Conservation (phyloP, 495 filamentous ascomycete species). For the Baudoinia panamericana region DNA sequence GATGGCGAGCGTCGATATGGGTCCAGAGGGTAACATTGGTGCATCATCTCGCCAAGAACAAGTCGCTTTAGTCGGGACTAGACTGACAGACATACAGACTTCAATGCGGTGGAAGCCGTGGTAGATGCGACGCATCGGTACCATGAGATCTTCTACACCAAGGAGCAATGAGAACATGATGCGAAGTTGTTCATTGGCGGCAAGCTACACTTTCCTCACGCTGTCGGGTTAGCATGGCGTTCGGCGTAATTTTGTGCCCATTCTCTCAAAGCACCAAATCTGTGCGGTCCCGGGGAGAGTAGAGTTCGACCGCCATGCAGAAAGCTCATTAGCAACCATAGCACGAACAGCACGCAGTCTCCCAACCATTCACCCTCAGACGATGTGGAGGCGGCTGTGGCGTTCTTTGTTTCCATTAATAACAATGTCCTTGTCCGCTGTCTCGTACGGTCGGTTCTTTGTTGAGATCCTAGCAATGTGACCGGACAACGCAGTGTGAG, state of each 20-base stretch:
- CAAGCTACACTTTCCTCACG: not conserved
- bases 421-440: no score
- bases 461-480: no score
- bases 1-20: slow-evolving; percentile 66
- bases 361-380: no score
- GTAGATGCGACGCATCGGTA: slow-evolving; percentile 81
- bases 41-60: no score
- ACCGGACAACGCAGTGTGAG: no score
- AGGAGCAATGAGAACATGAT: slow-evolving; percentile 19
- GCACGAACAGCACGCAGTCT: no score
- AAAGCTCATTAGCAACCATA: not conserved
- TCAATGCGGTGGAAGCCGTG: slow-evolving; percentile 61
- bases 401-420: no score
- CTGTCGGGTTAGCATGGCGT: not conserved
- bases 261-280: no score
- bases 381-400: no score
- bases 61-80: no score
- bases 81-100: slow-evolving; percentile 51
- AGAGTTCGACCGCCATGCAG: not conserved
- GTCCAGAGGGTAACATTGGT: slow-evolving; percentile 49
- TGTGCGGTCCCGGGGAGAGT: not conserved
- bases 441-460: no score
- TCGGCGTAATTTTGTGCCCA: no score
- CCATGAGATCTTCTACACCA: slow-evolving; percentile 64
- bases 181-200: not conserved